Conservation (phyloP, 805 yeast species). For the Candida pini region DNA sequence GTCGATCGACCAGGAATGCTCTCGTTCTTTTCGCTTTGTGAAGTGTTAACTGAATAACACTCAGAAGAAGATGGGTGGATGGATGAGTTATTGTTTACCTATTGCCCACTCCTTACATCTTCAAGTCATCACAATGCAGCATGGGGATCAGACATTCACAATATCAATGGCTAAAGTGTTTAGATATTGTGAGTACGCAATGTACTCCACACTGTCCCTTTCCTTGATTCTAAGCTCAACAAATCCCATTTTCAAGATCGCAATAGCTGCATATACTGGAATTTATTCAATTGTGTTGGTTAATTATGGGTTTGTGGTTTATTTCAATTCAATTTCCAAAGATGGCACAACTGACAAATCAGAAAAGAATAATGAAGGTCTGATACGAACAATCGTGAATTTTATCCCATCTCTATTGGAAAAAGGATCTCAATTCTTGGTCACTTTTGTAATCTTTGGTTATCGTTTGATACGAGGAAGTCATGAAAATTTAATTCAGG, state of each 20-base stretch:
- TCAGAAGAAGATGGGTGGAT: too few relatives aligned
- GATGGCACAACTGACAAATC: background rate
- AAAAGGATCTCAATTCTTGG: slow-evolving; percentile 12
- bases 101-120: too few relatives aligned
- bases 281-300: slow-evolving; percentile 13
- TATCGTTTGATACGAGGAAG: background rate
- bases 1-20: too few relatives aligned
- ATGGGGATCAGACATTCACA: background rate
- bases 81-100: too few relatives aligned
- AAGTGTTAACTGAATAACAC: too few relatives aligned
- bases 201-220: slow-evolving; percentile 7
- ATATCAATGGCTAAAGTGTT: slow-evolving; percentile 10
- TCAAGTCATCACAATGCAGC: too few relatives aligned
- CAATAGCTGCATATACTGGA: slow-evolving; percentile 25
- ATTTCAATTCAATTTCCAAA: slow-evolving; percentile 14
- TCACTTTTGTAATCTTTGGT: slow-evolving; percentile 7
- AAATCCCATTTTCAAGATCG: slow-evolving; percentile 24
- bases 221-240: slow-evolving; percentile 15
- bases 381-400: slow-evolving; percentile 13
- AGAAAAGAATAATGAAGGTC: slow-evolving; percentile 9
- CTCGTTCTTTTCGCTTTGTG: too few relatives aligned
- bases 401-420: slow-evolving; percentile 22
- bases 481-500: too few relatives aligned
- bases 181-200: slow-evolving; percentile 10
- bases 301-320: slow-evolving; percentile 19